A percentile compares a stretch with the other conserved stretches of the same genome.
Evolutionary conservation across 768 basidiomycete genomes (phyloP).

Genomic region (Cantharellus anzutake): DNA sequence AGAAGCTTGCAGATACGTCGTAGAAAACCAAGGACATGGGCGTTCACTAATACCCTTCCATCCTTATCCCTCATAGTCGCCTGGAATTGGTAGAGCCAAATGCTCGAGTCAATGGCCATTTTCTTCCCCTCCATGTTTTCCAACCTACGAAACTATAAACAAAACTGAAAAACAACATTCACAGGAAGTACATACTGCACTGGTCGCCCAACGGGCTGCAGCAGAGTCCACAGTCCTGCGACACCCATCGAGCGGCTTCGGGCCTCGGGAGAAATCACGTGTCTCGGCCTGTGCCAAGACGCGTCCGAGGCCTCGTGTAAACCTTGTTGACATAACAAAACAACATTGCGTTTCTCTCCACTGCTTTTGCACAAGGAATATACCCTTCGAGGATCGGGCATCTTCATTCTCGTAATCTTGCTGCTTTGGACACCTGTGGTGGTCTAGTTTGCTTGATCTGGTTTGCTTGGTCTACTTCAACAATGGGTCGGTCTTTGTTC

Average conservation of each 20-base stretch:
- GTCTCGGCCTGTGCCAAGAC: background rate
- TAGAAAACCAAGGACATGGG: slow-evolving; percentile 81
- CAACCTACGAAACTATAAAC: slow-evolving; percentile 24
- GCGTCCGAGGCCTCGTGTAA: background rate
- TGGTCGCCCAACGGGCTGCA: slow-evolving; percentile 85
- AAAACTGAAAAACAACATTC: background rate
- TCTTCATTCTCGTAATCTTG: no score
- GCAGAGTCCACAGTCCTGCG: slow-evolving; percentile 83
- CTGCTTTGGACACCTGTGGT: no score
- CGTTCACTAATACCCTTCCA: slow-evolving; percentile 74
- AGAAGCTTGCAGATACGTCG: slow-evolving; percentile 84
- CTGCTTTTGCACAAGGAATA: background rate
- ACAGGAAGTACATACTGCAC: slow-evolving; percentile 43
- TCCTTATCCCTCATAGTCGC: slow-evolving; percentile 98
- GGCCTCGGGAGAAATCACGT: background rate
- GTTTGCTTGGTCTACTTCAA: background rate
- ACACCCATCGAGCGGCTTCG: slow-evolving; percentile 54
- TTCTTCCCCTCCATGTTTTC: slow-evolving; percentile 91
- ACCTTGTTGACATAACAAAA: background rate
- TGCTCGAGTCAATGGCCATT: slow-evolving; percentile 95
- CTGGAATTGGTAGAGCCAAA: slow-evolving; percentile 99
- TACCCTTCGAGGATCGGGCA: no score
- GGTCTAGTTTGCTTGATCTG: no score
- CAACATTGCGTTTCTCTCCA: background rate
- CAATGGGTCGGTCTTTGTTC: background rate